Conservation (phyloP, 352 stramenopile genomes). For the Globisporangium spinosum region DNA sequence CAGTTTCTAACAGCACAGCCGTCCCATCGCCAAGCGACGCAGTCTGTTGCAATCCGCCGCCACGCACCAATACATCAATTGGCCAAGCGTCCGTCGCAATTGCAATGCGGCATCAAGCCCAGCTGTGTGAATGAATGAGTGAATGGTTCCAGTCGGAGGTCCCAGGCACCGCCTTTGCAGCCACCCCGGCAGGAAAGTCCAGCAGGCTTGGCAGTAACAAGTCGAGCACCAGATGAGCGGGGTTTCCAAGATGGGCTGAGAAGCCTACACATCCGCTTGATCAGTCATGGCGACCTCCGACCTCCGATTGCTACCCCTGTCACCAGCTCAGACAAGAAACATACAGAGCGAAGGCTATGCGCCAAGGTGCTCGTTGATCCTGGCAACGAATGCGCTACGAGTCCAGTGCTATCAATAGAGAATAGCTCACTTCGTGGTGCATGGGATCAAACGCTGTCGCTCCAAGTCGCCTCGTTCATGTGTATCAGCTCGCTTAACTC, state of each 20-base stretch:
- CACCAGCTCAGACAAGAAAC: not conserved
- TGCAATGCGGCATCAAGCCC: not conserved
- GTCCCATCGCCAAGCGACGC: slow-evolving; percentile 1
- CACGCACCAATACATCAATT: not conserved
- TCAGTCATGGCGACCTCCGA: not conserved
- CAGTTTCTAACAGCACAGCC: not conserved
- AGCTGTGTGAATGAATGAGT: not conserved
- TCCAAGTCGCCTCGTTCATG: not conserved
- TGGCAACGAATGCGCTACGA: slow-evolving; percentile 9
- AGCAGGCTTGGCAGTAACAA: not conserved
- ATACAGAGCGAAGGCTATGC: not conserved
- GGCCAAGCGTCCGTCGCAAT: not conserved
- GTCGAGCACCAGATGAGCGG: not conserved
- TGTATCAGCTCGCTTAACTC: not conserved
- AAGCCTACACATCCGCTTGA: not conserved
- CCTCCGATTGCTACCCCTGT: not conserved
- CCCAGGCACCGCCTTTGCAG: not conserved
- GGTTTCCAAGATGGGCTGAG: not conserved
- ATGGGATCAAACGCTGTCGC: slow-evolving; percentile 3
- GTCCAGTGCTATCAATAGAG: not conserved
- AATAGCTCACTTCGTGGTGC: not conserved
- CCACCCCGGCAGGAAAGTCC: not conserved
- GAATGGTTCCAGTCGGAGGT: not conserved
- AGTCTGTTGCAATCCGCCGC: not conserved
- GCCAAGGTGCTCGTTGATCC: slow-evolving; percentile 8